Evolutionary conservation across 2,329 filamentous ascomycete genomes (phyloP), one percentile per base, ranked within the genome.

Genomic region (Alternaria brassicicola): DNA sequence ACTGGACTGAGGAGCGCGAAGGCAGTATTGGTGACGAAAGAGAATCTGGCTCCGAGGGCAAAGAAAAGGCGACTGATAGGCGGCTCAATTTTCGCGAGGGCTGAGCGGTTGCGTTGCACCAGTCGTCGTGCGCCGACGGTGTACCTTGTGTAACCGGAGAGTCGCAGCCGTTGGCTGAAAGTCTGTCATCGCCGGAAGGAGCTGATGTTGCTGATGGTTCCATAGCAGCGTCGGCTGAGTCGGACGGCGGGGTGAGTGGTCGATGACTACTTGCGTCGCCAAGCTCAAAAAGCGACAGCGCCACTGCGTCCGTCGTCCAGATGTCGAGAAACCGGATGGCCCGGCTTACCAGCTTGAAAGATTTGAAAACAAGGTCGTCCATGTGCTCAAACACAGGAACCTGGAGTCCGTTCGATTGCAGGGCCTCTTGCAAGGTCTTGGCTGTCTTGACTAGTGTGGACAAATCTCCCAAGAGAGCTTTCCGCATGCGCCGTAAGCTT

Each of bases 341-440:
- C 69, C 94, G 89, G 46, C 89, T 94, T n/a, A 97, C 91, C 51
- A 98, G 93, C 73, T 91, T 93, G 81, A 97, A 98, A 0, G 93
- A 93, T 76, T 93, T 95, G 52, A 96, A 81, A 23, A 98, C 90
- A 86, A 98, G 92, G 75, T 97, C 91, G 71, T 98, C 94, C 56
- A 97, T 86, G 56, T 94, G 86, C 67, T 90, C 87, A 69, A 92
- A 92, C 12, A 90, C 82, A 0, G 79, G 74, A 0, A 83, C 80
- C 13, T 69, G 64, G 30, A 68, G 57, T 12, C 68, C 62, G 25
- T 69, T 68, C n/a, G 63, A 49, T 57, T 77, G 74, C 57, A 91
- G 87, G 62, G 86, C 83, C 69, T 93, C 92, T 76, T 94, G 92
- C 63, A 99, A 81, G 47, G 86, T 85, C 78, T 97, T 97, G 17